Base-by-base conservation (phyloP, 148 eudicot genomes). In the Camellia japonica region DNA sequence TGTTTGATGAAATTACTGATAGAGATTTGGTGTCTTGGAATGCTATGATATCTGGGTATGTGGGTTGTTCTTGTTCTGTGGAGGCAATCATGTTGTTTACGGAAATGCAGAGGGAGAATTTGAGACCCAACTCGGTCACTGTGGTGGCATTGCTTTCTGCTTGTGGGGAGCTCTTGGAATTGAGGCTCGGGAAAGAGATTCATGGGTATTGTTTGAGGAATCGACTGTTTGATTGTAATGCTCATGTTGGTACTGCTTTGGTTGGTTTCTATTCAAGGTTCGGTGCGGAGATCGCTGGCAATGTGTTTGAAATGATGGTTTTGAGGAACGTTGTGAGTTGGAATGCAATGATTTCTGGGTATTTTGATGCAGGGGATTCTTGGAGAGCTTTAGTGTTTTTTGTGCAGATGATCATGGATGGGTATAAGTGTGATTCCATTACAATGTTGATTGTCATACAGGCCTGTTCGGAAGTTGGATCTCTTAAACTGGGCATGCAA, bases 21-120 rank as follows among this genome's bases (percentile, higher is more conserved):
- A 89, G 84, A 82, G 90, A 90, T 81, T 83, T 89, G 49, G 90
- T 90, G 65, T 84, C 86, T 9, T 90, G 91, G 91, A 90, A 90
- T 78, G 82, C 86, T 30, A 87, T 90, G 91, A 87, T 91, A 54
- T 84, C 83, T 61, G 86, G 94, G 75, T 86, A 58, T 72, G 90
- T 89, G 13, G 80, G 85, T 3, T 88, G 86, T 74, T 73, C 70
- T 71, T 80, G 75, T 46, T 85, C 70, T 78, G 76, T 78, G 76
- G 89, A 85, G 38, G 89, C 88, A 6, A 3, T 89, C 49, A 3
- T 23, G 13, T 78, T 87, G 79, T 84, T 83, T 81, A 61, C 63
- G 52, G 73, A 78, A 78, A 89, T 91, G 83, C 80, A 82, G 82
- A 41, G 54, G 51, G 84, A 82, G 65, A 70, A 74, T 5, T 79